Evolutionary conservation across 257 asterid species (phyloP), one percentile per base, ranked within the genome.

Genomic region (Thymus mandschuricus): DNA sequence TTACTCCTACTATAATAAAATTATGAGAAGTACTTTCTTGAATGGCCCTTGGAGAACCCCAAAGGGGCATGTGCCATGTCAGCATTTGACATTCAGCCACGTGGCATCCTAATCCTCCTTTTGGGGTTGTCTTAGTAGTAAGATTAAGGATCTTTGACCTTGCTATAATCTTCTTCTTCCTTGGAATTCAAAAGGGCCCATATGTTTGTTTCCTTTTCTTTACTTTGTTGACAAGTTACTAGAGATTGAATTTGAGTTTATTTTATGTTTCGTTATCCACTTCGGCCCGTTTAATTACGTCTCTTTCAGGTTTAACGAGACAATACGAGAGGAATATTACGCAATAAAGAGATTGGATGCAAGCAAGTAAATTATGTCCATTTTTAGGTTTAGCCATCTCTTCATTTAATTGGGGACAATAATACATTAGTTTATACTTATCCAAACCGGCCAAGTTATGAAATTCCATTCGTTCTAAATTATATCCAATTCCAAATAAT

Each of bases 41-140:
- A 56, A 9, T 73, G 86, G 5, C 95, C 77, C 60, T 86, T 75
- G 70, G 73, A 13, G 48, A 66, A 62, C 34, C 63, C 63, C 72
- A n/a, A 83, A 85, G 43, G 80, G 95, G 27, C 89, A 79, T 0
- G 1, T 7, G 71, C 71, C 84, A 76, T 30, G 76, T 78, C 72
- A 68, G 75, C 51, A 28, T 44, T 10, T 38, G 28, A n/a, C 56
- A 61, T 50, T 46, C 38, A 38, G 34, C 64, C 67, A 71, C 80
- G 69, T 75, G 70, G 77, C 67, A 3, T 74, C 40, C 72, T 44
- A 43, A 67, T 66, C 79, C 74, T 64, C 66, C 11, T 59, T 68
- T 44, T 27, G 30, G 33, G 71, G 48, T 43, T 43, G 6, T 10
- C 48, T 43, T 3, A 43, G 40, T 35, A 35, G 40, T 38, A 38